Evolutionary conservation across 345 rosid genomes (phyloP), one percentile per base, ranked within the genome.

Genomic region (Salix dunnii): DNA sequence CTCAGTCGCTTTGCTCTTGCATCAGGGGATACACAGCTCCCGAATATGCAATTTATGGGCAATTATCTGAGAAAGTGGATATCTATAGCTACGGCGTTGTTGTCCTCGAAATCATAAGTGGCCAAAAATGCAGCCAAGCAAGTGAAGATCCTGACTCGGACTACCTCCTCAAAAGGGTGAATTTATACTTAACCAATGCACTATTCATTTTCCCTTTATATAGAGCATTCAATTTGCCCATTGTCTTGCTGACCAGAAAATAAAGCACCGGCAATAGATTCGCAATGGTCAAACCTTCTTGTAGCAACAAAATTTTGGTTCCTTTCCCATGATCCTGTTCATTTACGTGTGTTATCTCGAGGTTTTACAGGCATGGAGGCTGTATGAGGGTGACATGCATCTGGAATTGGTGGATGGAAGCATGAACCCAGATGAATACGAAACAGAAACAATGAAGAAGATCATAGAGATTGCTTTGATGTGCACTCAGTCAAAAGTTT

Each of bases 11-110:
- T 58, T 58, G 23, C 6, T 20, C 7, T 58, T 58, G 74, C 30
- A 43, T 51, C 81, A 84, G 90, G 82, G 90, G 90, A 73, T 88
- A 83, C 68, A 83, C 83, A 36, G 80, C 86, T 30, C 88, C 85
- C 3, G 88, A 80, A 65, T 85, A 85, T 68, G 85, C 84, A 58
- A 65, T 85, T n/a, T 78, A 85, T 40, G 88, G 88, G 30, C 82
- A 85, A 48, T 55, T 85, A 48, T 78, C 86, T 14, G 88, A 78
- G 23, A 85, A 83, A 71, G 82, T 76, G 17, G 88, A 85, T 74
- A 68, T 84, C 2, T 85, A 85, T 58, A 85, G 88, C 78, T 85
- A 73, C 20, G 88, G 88, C 16, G 67, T 85, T 31, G 84, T 85
- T 63, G 83, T 81, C 21, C 83, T 85, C 9, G 88, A 85, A 72